A percentile compares a stretch with the other conserved stretches of the same genome.
These are phyloP conservation scores for Candida berthetii DNA, from an alignment of 805 yeast genomes.

Conservation along the genomic window DNA sequence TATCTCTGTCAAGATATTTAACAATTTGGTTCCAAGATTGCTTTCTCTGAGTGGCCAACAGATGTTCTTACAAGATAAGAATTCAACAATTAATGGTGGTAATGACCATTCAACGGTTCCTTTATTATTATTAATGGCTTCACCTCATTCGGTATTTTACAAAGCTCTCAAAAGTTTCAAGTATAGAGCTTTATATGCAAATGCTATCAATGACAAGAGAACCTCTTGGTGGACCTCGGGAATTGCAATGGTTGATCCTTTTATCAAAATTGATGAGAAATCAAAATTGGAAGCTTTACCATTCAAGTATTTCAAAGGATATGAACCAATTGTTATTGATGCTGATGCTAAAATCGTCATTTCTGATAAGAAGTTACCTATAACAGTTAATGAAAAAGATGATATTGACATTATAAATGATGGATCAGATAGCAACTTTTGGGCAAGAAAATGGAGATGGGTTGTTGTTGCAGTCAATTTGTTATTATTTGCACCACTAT, in stretches of 20 bases:
- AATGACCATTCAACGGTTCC: constrained; percentile 40
- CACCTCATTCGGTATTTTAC: constrained; percentile 51
- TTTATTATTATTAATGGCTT: constrained; percentile 60
- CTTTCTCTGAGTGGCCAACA: constrained; percentile 73
- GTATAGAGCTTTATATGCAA: constrained; percentile 58
- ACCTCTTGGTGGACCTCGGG: constrained; percentile 83
- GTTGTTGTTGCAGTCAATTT: constrained; percentile 36
- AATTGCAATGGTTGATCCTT: constrained; percentile 58
- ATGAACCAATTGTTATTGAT: constrained; percentile 54
- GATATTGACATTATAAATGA: constrained; percentile 1
- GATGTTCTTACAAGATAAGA: constrained; percentile 62
- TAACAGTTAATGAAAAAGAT: not conserved
- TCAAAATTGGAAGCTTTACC: constrained; percentile 35
- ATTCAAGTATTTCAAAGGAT: constrained; percentile 41
- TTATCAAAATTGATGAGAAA: constrained; percentile 32
- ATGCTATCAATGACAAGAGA: constrained; percentile 73
- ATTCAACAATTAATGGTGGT: constrained; percentile 13
- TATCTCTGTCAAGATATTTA: constrained; percentile 47
- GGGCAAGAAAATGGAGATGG: constrained; percentile 41
- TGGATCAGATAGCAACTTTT: constrained; percentile 23
- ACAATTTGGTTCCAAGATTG: constrained; percentile 54
- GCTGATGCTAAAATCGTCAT: constrained; percentile 34
- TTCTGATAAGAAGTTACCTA: constrained; percentile 11
- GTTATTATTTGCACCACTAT: constrained; percentile 53
- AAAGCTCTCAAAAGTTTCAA: constrained; percentile 49